Conservation (phyloP, 371 early-diverging fungal genomes). For the Apophysomyces variabilis region DNA sequence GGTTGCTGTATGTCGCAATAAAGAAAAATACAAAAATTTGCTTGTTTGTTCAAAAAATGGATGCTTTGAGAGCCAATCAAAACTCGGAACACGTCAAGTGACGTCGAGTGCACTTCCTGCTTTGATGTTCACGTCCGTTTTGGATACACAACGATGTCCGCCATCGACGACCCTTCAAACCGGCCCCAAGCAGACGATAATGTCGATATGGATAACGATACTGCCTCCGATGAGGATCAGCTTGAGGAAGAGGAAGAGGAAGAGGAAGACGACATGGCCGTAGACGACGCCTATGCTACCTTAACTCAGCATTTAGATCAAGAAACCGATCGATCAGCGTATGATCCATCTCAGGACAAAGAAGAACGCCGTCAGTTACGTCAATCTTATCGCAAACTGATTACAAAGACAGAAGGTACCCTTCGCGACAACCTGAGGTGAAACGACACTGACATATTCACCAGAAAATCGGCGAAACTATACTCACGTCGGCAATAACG, state of each 20-base stretch:
- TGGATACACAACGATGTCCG: background rate
- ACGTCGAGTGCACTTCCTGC: background rate
- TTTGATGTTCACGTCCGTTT: no score
- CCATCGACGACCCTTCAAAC: background rate
- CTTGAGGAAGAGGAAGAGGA: conserved; percentile 13
- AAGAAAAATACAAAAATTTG: conserved; percentile 18
- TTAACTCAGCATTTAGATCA: conserved; percentile 21
- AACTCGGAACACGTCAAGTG: background rate
- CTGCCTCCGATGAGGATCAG: background rate
- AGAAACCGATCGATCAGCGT: conserved; percentile 29
- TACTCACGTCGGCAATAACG: conserved; percentile 47
- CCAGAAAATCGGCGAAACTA: conserved; percentile 57
- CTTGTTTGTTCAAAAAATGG: conserved; percentile 8
- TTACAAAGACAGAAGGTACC: conserved; percentile 51
- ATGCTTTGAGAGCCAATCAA: conserved; percentile 6
- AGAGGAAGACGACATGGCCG: conserved; percentile 12
- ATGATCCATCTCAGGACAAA: conserved; percentile 54
- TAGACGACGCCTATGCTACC: conserved; percentile 15
- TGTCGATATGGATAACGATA: background rate
- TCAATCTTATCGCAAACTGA: conserved; percentile 54
- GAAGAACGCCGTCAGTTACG: conserved; percentile 56
- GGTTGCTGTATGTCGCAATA: conserved; percentile 18
- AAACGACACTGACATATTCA: background rate
- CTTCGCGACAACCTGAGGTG: background rate
- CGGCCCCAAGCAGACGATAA: background rate